Evolutionary conservation across 1,139 yeast species (phyloP), one percentile per base, ranked within the genome.

Genomic region (Candida smagusa): DNA sequence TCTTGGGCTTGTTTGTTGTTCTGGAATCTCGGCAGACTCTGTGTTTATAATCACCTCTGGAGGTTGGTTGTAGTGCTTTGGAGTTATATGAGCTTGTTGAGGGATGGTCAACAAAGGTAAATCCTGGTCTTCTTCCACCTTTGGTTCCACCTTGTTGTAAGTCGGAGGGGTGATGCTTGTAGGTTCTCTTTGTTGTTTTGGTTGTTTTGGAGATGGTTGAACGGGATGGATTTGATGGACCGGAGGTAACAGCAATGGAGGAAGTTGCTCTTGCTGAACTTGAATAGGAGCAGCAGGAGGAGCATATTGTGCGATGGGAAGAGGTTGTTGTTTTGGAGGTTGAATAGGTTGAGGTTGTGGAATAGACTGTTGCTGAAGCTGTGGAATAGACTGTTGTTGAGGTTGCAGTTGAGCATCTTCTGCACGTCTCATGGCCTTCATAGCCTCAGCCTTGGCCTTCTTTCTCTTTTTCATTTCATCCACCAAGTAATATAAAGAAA

Each of bases 401-500:
- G 59, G 63, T 34, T 49, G 28, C 13, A 23, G 37, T 7, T 28
- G 41, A 25, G 39, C 48, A 33, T 40, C 38, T 24, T 30, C 33
- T 9, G 28, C 36, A 9, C 22, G 22, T n/a, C 9, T 30, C 23
- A 16, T 19, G 13, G 32, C 56, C 40, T 52, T 63, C 30, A 62
- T 57, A 7, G 70, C 66, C 36, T 67, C 76, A 40, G 69, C 75
- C 62, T 84, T 77, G 19, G 84, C 74, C 65, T 69, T 65, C 69
- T 85, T 77, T 41, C 95, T 76, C 50, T 77, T 79, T 44, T 71
- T 56, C 89, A 84, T 84, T 61, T 92, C 99, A 39, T 78, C 80
- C 16, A 90, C 96, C 50, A 94, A 71, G 55, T 77, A 84, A 58
- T 94, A 94, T 28, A 92, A 83, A 2, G 96, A 87, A 9, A 92